Conservation (phyloP, 139 green algal species). For the Chlamydomonas asymmetrica region DNA sequence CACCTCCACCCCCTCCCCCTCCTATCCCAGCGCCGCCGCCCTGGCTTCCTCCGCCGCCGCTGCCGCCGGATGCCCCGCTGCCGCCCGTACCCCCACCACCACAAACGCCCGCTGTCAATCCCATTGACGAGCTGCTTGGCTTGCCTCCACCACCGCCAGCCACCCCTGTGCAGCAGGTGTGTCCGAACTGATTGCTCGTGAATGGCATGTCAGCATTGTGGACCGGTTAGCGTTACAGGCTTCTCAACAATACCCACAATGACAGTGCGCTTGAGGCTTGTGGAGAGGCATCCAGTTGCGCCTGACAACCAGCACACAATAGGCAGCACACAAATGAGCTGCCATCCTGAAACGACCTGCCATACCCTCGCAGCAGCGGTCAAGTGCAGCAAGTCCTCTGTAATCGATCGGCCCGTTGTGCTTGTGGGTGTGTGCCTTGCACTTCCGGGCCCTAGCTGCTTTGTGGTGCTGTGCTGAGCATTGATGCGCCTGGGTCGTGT, state of each 20-base stretch:
- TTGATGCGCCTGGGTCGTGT: neutral
- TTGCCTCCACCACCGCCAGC: constrained; percentile 7
- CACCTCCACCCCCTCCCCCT: neutral
- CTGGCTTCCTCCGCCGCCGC: neutral
- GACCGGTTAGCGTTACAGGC: no score
- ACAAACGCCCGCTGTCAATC: neutral
- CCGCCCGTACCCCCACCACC: no score
- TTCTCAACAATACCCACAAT: neutral
- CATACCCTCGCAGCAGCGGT: no score
- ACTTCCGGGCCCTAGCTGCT: neutral
- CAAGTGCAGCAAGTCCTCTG: neutral
- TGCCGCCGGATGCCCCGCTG: neutral
- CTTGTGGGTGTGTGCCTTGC: neutral
- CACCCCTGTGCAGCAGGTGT: neutral
- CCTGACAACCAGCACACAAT: neutral
- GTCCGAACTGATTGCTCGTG: no score
- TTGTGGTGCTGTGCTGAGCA: neutral
- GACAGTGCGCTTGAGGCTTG: neutral
- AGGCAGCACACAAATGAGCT: no score
- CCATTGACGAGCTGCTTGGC: neutral
- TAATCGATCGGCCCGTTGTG: neutral
- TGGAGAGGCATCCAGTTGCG: neutral
- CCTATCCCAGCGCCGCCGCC: neutral
- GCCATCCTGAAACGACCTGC: no score
- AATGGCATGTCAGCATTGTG: no score